A percentile compares a stretch with the other conserved stretches of the same genome.
phyloP scores from a whole-genome alignment of 2,329 filamentous ascomycete genomes.

The Drechslera avenae region DNA sequence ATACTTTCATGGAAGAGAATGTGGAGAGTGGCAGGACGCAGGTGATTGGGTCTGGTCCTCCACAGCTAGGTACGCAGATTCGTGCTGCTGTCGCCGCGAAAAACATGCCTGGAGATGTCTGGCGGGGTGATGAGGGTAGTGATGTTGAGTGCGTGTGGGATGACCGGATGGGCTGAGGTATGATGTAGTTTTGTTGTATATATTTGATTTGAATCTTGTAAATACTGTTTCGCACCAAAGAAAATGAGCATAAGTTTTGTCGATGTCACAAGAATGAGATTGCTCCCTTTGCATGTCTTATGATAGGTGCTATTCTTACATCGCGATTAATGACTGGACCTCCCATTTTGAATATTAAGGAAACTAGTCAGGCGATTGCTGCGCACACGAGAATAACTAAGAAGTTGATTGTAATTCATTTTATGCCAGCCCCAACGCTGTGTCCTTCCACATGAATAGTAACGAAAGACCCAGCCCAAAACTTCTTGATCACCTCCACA shows the following conservation, averaged over 20 bases:
- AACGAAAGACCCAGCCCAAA: too few species aligned
- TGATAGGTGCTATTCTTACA: too few species aligned
- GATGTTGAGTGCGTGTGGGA: constrained; percentile 12
- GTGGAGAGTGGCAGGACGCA: constrained; percentile 6
- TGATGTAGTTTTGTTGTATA: constrained; percentile 1
- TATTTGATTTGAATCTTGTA: not conserved
- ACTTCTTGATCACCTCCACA: too few species aligned
- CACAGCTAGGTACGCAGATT: constrained; percentile 3
- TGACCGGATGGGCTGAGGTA: constrained; percentile 2
- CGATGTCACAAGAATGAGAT: too few species aligned
- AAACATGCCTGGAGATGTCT: constrained; percentile 5
- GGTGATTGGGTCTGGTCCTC: constrained; percentile 1
- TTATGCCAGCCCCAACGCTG: too few species aligned
- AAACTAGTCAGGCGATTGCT: too few species aligned
- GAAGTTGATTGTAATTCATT: not conserved
- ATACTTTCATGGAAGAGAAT: constrained; percentile 3
- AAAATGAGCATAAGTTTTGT: too few species aligned
- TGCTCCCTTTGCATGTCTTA: too few species aligned
- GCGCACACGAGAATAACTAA: not conserved
- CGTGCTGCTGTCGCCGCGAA: constrained; percentile 9
- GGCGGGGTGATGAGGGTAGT: constrained; percentile 2
- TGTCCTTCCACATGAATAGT: too few species aligned
- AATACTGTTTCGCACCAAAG: too few species aligned
- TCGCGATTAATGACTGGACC: too few species aligned
- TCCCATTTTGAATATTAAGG: too few species aligned